Evolutionary conservation across 441 rosid species (phyloP).

Genomic region (Metrosideros polymorpha): DNA sequence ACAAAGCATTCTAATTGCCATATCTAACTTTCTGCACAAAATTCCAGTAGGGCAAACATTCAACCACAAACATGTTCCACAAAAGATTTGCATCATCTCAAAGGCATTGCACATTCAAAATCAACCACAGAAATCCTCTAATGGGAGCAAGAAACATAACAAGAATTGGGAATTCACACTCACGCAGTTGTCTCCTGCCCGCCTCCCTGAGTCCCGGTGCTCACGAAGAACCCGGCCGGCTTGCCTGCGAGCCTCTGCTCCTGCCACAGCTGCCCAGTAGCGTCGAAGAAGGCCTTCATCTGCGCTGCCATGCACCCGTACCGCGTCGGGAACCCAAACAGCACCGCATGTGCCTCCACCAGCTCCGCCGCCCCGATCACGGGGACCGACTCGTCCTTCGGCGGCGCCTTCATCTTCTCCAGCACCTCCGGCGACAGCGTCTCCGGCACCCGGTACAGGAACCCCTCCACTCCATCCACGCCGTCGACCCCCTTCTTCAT

Average conservation of each 20-base stretch:
- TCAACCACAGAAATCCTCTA: background rate
- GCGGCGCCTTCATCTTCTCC: conserved; percentile 70
- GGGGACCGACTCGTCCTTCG: conserved; percentile 43
- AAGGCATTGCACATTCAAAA: background rate
- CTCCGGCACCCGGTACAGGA: conserved; percentile 68
- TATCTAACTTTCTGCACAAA: background rate
- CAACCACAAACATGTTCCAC: background rate
- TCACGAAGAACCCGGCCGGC: conserved; percentile 89
- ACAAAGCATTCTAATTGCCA: background rate
- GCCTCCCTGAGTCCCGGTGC: conserved; percentile 97
- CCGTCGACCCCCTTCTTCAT: conserved; percentile 86
- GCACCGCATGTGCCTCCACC: conserved; percentile 52
- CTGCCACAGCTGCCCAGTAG: conserved; percentile 71
- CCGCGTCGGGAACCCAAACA: conserved; percentile 95
- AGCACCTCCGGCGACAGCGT: conserved; percentile 54
- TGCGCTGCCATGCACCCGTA: conserved; percentile 94
- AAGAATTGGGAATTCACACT: conserved; percentile 15
- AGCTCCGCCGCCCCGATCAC: conserved; percentile 51
- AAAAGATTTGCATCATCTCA: background rate
- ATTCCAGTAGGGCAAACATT: background rate
- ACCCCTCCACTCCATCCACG: conserved; percentile 63
- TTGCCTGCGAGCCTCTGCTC: conserved; percentile 84
- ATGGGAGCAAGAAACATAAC: background rate
- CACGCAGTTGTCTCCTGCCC: conserved; percentile 98
- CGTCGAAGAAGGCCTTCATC: conserved; percentile 91